Percentiles rank a stretch among this genome's conserved stretches.
phyloP scores from a whole-genome alignment of 2,329 filamentous ascomycete species.

The Penicillium occitanis region DNA sequence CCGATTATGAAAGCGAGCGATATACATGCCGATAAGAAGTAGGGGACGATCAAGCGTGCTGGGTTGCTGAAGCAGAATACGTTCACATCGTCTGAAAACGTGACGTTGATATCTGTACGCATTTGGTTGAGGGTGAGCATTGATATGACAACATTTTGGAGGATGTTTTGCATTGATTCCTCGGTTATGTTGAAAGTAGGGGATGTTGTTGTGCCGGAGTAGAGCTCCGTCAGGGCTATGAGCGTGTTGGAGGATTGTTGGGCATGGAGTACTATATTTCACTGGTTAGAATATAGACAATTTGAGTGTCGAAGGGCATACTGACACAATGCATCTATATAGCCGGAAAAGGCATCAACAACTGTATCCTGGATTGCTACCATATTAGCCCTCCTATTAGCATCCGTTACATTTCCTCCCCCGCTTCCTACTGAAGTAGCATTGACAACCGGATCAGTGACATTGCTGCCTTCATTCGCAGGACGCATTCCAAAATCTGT shows the following conservation, averaged over 20 bases:
- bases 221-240: slow-evolving; percentile 11
- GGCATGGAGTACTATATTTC: slow-evolving; percentile 5
- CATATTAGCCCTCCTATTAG: slow-evolving; percentile 15
- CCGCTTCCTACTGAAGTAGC: neutral
- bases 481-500: slow-evolving; percentile 11
- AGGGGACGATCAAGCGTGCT: slow-evolving; percentile 15
- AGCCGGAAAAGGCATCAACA: slow-evolving; percentile 11
- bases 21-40: slow-evolving; percentile 14
- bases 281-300: neutral
- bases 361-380: slow-evolving; percentile 10
- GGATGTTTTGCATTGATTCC: slow-evolving; percentile 10
- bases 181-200: slow-evolving; percentile 18
- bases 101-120: slow-evolving; percentile 9
- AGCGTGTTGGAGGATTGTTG: slow-evolving; percentile 16
- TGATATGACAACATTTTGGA: slow-evolving; percentile 23
- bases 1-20: slow-evolving; percentile 16
- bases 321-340: slow-evolving; percentile 15
- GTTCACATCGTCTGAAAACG: slow-evolving; percentile 7
- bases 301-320: neutral
- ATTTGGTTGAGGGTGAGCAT: slow-evolving; percentile 18
- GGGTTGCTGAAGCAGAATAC: slow-evolving; percentile 19
- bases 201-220: neutral
- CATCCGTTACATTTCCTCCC: slow-evolving; percentile 12
- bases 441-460: neutral
- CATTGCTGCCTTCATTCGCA: neutral